Percentiles rank a stretch among this genome's conserved stretches.
phyloP scores from a whole-genome alignment of 1,284 basidiomycete genomes.

The Schizophyllum amplum region DNA sequence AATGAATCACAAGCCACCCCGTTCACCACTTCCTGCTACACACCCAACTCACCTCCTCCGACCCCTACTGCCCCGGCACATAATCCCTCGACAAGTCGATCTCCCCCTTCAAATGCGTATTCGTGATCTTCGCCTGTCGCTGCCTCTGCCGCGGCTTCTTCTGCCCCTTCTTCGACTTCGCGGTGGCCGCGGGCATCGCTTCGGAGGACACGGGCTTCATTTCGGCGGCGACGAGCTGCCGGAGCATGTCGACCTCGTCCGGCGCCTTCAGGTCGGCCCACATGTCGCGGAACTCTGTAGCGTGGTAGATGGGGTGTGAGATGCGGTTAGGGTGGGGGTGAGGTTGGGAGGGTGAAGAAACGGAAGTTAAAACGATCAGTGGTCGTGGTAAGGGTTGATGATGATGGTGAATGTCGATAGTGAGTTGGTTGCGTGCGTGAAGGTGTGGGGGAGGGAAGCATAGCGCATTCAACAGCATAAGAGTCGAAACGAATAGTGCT shows the following conservation, averaged over 20 bases:
- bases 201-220: slow-evolving; percentile 9
- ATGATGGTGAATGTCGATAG: no score
- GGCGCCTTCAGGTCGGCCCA: slow-evolving; percentile 84
- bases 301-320: no score
- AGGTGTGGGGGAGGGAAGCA: no score
- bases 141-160: slow-evolving; percentile 63
- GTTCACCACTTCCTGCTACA: background rate
- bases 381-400: no score
- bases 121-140: slow-evolving; percentile 76
- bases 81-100: slow-evolving; percentile 78
- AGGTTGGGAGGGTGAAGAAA: no score
- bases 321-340: no score
- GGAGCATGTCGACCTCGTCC: slow-evolving; percentile 74
- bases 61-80: slow-evolving; percentile 22
- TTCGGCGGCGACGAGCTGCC: slow-evolving; percentile 63
- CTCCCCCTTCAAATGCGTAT: slow-evolving; percentile 76
- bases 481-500: no score
- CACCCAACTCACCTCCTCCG: background rate
- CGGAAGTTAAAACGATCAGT: no score
- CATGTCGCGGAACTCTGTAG: slow-evolving; percentile 76
- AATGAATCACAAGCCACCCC: background rate
- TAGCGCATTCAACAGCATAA: no score
- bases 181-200: slow-evolving; percentile 24
- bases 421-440: no score
- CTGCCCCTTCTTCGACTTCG: slow-evolving; percentile 75